Base-by-base conservation (phyloP, 768 basidiomycete species). In the Infundibulicybe gibba region DNA sequence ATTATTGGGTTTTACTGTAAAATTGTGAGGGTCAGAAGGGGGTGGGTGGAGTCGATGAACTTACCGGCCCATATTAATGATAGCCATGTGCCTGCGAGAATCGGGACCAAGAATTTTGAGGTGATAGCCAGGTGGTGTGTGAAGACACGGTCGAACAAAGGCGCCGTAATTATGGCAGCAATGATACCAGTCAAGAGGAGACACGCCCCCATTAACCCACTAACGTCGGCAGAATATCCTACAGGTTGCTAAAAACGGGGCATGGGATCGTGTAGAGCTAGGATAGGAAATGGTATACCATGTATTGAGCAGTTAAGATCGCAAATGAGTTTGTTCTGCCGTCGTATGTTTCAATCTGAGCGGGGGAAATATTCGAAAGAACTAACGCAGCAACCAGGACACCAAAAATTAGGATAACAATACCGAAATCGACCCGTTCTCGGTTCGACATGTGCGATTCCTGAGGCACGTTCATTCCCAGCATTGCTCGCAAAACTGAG, bases 71-170 rank as follows among this genome's bases (percentile, higher is more conserved):
- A 93, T 30, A 93, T 83, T 14, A 92, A 65, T 4, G 80, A 78
- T 12, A 92, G 61, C 88, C 89, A 92, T 17, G 72, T 71, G 1
- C 55, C 70, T 13, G 74, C 83, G 5, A 87, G 68, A 38, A 83
- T 58, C 1, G 89, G 89, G 13, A 82, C 73, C 9, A 88, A 56
- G 0, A 79, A 48, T 46, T 85, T 87, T 45, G 74, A 54, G 2
- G 82, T 78, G 10, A 79, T 51, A 0, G 80, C 86, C 33, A 90
- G 71, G 49, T 80, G 80, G 52, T 83, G 76, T 9, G 87, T 91
- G 50, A 93, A 79, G n/a, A 90, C 79, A 15, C 90, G 81, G 57
- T 92, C 90, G 56, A 90, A 85, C 3, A 91, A 62, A 0, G 90
- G 91, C 0, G 90, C 80, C 0, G 83, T 77, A 41, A 83, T 55